Percentiles rank a stretch among this genome's conserved stretches.
phyloP scores from a whole-genome alignment of 2,329 filamentous ascomycete genomes.

The Fusarium haematococcum region DNA sequence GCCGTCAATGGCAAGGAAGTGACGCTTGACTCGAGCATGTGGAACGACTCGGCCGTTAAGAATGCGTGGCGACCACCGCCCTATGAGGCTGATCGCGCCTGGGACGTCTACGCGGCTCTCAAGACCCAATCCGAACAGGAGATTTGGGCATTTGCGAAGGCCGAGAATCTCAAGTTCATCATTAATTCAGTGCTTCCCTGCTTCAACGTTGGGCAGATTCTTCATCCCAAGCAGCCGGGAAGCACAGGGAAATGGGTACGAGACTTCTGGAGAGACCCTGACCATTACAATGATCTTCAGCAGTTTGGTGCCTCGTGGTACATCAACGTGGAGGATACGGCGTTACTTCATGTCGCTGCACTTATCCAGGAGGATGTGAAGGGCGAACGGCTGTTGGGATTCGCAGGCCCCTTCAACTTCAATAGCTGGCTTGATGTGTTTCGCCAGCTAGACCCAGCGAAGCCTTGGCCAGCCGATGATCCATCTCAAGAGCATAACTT shows the following conservation, averaged over 20 bases:
- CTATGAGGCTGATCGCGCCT: background rate
- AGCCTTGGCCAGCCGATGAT: background rate
- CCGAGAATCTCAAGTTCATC: background rate
- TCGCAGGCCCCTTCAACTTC: slow-evolving; percentile 12
- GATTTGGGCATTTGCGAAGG: background rate
- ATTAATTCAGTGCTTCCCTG: background rate
- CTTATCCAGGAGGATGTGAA: slow-evolving; percentile 5
- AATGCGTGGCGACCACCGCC: background rate
- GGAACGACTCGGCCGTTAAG: background rate
- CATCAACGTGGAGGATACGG: slow-evolving; percentile 3
- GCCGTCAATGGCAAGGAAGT: background rate
- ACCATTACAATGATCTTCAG: background rate
- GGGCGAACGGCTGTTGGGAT: background rate
- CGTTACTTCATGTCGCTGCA: background rate
- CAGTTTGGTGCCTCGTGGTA: slow-evolving; percentile 7
- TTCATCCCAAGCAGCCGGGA: background rate
- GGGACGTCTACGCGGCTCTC: background rate
- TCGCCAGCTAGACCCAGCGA: background rate
- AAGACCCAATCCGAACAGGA: background rate
- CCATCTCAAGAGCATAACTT: background rate
- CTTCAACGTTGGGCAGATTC: background rate
- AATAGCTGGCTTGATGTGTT: background rate
- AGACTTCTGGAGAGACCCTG: background rate
- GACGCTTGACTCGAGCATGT: background rate
- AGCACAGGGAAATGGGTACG: background rate